These are phyloP conservation scores for Chondrus crispus DNA, from an alignment of 23 red algal genomes.

Conservation along the genomic window DNA sequence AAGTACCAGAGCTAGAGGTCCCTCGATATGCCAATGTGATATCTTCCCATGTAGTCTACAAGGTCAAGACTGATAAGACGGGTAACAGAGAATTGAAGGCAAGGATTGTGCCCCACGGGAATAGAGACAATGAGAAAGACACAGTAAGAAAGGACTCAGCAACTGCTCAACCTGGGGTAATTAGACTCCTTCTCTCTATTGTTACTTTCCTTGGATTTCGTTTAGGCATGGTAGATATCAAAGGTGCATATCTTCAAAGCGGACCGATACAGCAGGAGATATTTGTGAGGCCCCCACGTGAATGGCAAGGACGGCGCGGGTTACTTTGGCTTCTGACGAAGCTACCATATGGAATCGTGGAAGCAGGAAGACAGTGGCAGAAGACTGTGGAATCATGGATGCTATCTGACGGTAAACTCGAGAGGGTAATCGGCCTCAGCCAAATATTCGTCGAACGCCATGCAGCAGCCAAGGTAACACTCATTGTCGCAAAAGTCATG, in stretches of 20 bases:
- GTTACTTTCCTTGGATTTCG: neutral
- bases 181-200: neutral
- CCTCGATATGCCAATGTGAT: neutral
- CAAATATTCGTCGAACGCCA: neutral
- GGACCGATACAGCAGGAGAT: neutral
- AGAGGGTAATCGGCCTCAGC: neutral
- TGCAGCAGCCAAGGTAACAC: neutral
- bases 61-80: neutral
- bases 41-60: neutral
- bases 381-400: neutral
- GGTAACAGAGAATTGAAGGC: neutral
- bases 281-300: neutral
- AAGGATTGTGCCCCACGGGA: neutral
- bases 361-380: neutral
- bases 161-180: neutral
- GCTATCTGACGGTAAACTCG: neutral
- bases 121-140: neutral
- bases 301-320: neutral
- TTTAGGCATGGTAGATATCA: neutral
- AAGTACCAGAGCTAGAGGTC: neutral
- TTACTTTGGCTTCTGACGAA: neutral
- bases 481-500: neutral
- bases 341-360: neutral
- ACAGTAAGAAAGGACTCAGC: neutral
- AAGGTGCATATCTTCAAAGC: neutral